phyloP scores from a whole-genome alignment of 257 asterid species.

The Solanum okadae region DNA sequence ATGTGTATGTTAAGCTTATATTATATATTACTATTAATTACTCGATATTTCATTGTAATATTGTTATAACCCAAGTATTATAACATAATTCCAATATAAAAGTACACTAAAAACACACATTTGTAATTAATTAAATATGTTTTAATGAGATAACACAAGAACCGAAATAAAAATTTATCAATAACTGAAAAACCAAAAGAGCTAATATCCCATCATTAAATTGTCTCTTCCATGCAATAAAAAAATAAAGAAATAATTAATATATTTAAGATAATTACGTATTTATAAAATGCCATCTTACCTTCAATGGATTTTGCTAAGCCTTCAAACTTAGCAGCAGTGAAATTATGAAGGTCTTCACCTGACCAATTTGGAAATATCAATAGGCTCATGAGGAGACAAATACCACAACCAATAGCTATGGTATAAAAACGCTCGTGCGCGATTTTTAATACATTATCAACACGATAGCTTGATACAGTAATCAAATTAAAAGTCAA shows the following conservation, averaged over 20 bases:
- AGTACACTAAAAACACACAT: not conserved
- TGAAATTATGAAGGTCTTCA: slow-evolving; percentile 70
- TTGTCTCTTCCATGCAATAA: not conserved
- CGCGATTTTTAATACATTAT: slow-evolving; percentile 72
- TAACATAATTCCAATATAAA: not conserved
- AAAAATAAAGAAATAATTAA: no score
- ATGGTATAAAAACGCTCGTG: slow-evolving; percentile 58
- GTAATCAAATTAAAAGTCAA: slow-evolving; percentile 82
- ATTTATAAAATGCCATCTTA: not conserved
- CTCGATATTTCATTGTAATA: not conserved
- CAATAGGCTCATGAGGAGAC: slow-evolving; percentile 75
- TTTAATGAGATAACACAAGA: not conserved
- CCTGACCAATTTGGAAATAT: slow-evolving; percentile 91
- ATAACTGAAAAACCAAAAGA: not conserved
- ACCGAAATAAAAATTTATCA: not conserved
- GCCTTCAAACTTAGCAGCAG: slow-evolving; percentile 75
- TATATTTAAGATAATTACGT: not conserved
- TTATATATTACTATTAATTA: not conserved
- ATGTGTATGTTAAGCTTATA: not conserved
- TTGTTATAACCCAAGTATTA: not conserved
- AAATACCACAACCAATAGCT: slow-evolving; percentile 80
- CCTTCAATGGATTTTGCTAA: slow-evolving; percentile 83
- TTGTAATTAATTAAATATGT: not conserved
- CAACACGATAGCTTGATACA: slow-evolving; percentile 68
- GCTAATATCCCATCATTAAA: not conserved